Conservation (phyloP, 148 eudicot species). For the Salicornia ramosissima region DNA sequence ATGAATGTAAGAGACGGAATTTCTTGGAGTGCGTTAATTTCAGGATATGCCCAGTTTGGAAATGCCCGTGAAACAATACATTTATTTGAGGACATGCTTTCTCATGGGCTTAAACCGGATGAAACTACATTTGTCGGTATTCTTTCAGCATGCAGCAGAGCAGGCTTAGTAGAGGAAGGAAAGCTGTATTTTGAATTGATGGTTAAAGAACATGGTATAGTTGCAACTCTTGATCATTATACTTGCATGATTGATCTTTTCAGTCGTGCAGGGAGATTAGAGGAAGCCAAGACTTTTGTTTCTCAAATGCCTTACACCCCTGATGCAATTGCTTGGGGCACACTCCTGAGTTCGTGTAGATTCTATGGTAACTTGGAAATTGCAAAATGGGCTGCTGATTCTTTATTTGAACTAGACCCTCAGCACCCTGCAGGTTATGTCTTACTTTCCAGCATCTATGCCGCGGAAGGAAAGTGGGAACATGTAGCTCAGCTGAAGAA, state of each 20-base stretch:
- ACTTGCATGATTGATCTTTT: conserved; percentile 93
- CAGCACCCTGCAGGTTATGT: conserved; percentile 80
- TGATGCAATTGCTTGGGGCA: conserved; percentile 86
- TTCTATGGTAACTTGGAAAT: conserved; percentile 60
- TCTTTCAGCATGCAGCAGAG: conserved; percentile 91
- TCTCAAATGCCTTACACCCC: conserved; percentile 68
- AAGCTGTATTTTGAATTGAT: conserved; percentile 57
- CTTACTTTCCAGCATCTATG: conserved; percentile 74
- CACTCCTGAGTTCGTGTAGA: conserved; percentile 88
- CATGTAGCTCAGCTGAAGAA: conserved; percentile 70
- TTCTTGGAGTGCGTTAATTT: conserved; percentile 77
- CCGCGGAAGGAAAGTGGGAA: conserved; percentile 72
- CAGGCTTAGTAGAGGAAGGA: conserved; percentile 88
- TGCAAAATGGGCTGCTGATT: conserved; percentile 88
- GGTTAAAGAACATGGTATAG: conserved; percentile 54
- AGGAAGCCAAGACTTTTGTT: conserved; percentile 72
- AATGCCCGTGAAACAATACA: conserved; percentile 71
- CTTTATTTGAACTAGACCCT: conserved; percentile 67
- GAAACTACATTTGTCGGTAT: conserved; percentile 77
- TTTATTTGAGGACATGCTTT: conserved; percentile 74
- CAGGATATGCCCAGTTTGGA: conserved; percentile 83
- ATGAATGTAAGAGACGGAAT: conserved; percentile 66
- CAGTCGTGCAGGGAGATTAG: conserved; percentile 72
- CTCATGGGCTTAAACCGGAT: conserved; percentile 67
- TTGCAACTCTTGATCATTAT: conserved; percentile 67